These are phyloP conservation scores for Alternaria triticina DNA, from an alignment of 2,329 filamentous ascomycete species.

Conservation along the genomic window DNA sequence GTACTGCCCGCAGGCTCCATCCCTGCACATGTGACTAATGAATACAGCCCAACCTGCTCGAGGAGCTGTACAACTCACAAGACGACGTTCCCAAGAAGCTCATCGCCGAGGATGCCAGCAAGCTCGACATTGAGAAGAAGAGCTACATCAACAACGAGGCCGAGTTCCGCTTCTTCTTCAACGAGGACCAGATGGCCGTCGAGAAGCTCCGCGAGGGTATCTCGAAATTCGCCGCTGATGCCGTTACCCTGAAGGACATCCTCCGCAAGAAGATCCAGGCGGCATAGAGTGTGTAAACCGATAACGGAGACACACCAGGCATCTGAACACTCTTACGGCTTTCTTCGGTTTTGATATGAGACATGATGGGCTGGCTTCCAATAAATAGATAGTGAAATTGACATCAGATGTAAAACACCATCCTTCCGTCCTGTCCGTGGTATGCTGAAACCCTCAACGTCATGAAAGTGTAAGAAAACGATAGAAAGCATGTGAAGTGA, in stretches of 20 bases:
- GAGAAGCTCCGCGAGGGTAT: constrained; percentile 99
- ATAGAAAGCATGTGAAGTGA: neutral
- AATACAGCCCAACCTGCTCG: constrained; percentile 81
- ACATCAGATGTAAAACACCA: constrained; percentile 15
- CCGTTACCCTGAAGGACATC: constrained; percentile 90
- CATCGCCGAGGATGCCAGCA: constrained; percentile 68
- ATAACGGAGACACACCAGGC: constrained; percentile 32
- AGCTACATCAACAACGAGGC: constrained; percentile 89
- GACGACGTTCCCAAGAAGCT: constrained; percentile 92
- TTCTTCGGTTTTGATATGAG: constrained; percentile 11
- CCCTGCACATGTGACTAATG: constrained; percentile 16
- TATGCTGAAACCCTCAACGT: constrained; percentile 5
- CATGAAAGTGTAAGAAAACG: neutral
- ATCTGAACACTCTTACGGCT: constrained; percentile 24
- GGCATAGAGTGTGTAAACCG: constrained; percentile 35
- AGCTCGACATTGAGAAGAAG: constrained; percentile 84
- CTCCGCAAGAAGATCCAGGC: constrained; percentile 80
- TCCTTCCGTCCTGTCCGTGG: neutral
- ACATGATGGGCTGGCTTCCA: constrained; percentile 5
- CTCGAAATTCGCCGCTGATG: constrained; percentile 98
- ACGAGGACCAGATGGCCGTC: constrained; percentile 99
- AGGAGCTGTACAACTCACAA: constrained; percentile 87
- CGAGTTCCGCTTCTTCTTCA: constrained; percentile 97
- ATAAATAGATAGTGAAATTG: constrained; percentile 26
- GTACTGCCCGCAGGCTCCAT: constrained; percentile 41